Base-by-base conservation (phyloP, 2,329 filamentous ascomycete species). In the Epichloe bromicola region DNA sequence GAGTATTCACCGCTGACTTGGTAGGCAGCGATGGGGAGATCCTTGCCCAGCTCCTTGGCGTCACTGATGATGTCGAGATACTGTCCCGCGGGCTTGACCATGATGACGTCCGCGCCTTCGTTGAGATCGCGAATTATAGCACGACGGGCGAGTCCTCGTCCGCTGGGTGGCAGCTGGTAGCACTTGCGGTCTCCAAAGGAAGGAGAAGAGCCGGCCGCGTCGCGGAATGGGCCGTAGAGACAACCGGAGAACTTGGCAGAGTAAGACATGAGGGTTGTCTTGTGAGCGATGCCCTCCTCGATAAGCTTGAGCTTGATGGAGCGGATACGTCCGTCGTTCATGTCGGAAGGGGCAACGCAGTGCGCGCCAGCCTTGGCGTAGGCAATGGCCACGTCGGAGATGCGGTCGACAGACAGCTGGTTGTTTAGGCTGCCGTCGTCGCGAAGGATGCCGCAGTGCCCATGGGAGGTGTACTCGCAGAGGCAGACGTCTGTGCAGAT, bases 221-320 rank as follows among this genome's bases (percentile, higher is more conserved):
- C 93, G 55, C 93, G 86, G 79, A 98, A 98, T 12, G 93, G 93
- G 0, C 93, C 93, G 70, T 98, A 98, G 10, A 97, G 73, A 65
- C 90, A 97, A 44, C 93, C 93, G 20, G 87, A 91, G 71, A 98
- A 98, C 67, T 98, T 98, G 63, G 93, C 93, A 14, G 89, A 89
- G 70, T 98, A 98, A 4, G 89, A 95, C 93, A 98, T 97, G 54
- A 98, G 77, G 50, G 95, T 79, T 12, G 91, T 85, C 65, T 85
- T 84, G 72, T 98, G 93, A 6, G 90, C 85, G 59, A 97, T 86
- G 50, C 91, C 91, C 53, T 89, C 84, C 68, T 97, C 91, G 53
- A 97, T 97, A 55, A 98, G 75, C 74, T 96, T 97, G 50, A 96
- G 79, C 76, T 98, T 98, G 68, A 98, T 98, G 55, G 90, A 91